Evolutionary conservation across 129 eudicot species (phyloP).

Genomic region (Apium graveolens): DNA sequence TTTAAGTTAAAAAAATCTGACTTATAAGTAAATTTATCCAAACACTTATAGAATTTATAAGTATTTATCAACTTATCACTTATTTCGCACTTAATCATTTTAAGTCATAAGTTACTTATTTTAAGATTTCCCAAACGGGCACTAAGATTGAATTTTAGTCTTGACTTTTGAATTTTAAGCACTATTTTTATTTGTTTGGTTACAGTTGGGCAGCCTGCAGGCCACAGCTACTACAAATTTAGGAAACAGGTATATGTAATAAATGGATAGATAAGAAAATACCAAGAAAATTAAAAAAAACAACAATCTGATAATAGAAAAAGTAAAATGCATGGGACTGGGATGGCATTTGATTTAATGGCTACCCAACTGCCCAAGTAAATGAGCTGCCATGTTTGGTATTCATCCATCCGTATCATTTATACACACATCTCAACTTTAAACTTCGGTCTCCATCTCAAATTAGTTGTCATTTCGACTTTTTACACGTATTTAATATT

Average conservation of each 20-base stretch:
- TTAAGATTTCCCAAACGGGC: no score
- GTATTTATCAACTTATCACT: no score
- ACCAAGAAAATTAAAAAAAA: neutral
- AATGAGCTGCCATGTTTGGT: conserved; percentile 4
- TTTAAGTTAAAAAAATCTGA: no score
- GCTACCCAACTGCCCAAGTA: neutral
- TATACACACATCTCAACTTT: no score
- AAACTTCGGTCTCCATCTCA: no score
- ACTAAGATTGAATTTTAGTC: neutral
- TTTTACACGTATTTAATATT: no score
- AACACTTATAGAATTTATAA: no score
- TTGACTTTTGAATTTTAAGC: neutral
- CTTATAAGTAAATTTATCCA: no score
- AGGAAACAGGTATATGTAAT: neutral
- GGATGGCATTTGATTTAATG: neutral
- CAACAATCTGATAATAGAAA: neutral
- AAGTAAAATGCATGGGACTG: neutral
- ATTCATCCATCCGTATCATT: neutral
- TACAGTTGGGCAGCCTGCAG: neutral
- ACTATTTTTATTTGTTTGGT: neutral
- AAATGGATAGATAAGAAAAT: neutral
- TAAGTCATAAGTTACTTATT: no score
- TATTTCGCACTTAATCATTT: no score
- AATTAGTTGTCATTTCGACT: no score
- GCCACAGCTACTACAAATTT: neutral